Evolutionary conservation across 163 green algal genomes (phyloP).

Genomic region (Volvox carteri): DNA sequence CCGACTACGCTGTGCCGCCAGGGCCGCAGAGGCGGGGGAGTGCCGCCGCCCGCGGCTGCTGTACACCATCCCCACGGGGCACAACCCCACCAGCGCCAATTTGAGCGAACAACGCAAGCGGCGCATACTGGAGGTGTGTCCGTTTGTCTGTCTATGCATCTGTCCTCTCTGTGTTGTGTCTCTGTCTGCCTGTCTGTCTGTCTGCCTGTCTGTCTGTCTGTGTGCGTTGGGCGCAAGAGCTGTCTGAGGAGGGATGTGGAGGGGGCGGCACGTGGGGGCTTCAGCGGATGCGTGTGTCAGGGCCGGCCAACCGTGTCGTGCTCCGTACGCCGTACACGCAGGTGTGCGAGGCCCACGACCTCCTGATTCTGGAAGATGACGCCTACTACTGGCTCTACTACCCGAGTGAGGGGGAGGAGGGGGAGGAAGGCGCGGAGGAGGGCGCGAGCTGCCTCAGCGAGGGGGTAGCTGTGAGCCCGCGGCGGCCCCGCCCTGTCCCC

Average conservation of each 20-base stretch:
- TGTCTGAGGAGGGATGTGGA: too few relatives aligned
- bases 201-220: too few relatives aligned
- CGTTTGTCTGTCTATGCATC: too few relatives aligned
- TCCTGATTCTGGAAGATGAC: slow-evolving; percentile 90
- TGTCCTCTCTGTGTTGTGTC: too few relatives aligned
- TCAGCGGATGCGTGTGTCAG: too few relatives aligned
- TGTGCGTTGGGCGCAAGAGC: too few relatives aligned
- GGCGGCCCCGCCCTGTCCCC: neutral
- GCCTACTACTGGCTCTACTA: slow-evolving; percentile 91
- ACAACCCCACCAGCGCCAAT: slow-evolving; percentile 85
- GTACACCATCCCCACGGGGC: slow-evolving; percentile 84
- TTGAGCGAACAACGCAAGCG: slow-evolving; percentile 65
- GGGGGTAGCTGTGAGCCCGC: neutral
- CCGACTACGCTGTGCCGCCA: neutral
- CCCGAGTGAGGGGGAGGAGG: neutral
- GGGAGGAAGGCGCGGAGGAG: neutral
- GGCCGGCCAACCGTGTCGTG: too few relatives aligned
- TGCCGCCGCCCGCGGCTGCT: slow-evolving; percentile 62
- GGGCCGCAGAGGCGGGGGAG: neutral
- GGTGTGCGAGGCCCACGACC: slow-evolving; percentile 59
- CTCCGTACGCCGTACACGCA: too few relatives aligned
- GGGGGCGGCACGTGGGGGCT: too few relatives aligned
- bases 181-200: too few relatives aligned
- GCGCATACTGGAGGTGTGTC: slow-evolving; percentile 58
- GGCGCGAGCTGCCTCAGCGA: neutral